Conservation (phyloP, 352 stramenopile species). For the Phytophthora sansomeana region DNA sequence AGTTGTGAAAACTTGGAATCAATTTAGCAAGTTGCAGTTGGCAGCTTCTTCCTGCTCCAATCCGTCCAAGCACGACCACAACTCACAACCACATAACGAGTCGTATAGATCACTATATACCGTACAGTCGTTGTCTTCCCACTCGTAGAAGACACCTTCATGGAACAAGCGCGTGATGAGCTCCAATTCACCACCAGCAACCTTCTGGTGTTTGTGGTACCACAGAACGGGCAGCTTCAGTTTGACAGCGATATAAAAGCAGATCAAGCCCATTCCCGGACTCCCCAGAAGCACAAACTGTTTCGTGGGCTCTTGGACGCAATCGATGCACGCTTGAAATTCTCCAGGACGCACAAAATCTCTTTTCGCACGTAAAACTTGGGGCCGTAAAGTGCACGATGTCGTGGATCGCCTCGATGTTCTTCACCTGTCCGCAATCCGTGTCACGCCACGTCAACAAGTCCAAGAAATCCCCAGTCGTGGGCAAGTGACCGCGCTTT, state of each 20-base stretch:
- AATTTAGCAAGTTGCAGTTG: background rate
- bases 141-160: no score
- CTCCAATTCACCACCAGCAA: background rate
- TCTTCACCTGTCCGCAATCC: background rate
- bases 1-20: background rate
- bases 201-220: background rate
- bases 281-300: slow-evolving; percentile 18
- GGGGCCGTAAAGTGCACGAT: slow-evolving; percentile 19
- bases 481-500: background rate
- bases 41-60: background rate
- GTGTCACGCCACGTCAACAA: slow-evolving; percentile 3
- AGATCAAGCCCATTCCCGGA: slow-evolving; percentile 18
- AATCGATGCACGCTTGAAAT: background rate
- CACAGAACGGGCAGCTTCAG: slow-evolving; percentile 8
- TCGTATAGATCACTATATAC: no score
- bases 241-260: slow-evolving; percentile 10
- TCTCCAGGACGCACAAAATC: slow-evolving; percentile 7
- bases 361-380: slow-evolving; percentile 22
- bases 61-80: slow-evolving; percentile 8
- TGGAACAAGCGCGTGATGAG: slow-evolving; percentile 5
- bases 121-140: no score
- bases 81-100: background rate
- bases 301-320: background rate
- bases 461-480: background rate
- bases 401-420: slow-evolving; percentile 10